phyloP scores from a whole-genome alignment of 2,329 filamentous ascomycete genomes.

The Chaetomium olivaceum region DNA sequence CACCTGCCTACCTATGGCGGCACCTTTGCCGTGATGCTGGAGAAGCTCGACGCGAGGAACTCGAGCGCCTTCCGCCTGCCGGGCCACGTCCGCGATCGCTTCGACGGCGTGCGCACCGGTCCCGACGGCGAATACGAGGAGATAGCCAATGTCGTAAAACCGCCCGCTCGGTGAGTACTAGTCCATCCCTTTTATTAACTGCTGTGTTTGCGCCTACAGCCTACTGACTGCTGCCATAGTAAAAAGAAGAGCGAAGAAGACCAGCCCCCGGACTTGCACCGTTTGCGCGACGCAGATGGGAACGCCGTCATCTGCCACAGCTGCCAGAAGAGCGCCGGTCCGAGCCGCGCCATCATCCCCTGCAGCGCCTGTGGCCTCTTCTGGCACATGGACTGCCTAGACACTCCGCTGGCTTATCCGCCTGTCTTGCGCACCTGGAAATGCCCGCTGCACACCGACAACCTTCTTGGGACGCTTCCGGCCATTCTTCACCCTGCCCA shows the following conservation, averaged over 20 bases:
- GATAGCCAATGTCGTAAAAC: constrained; percentile 55
- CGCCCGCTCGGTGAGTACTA: constrained; percentile 61
- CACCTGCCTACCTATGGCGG: constrained; percentile 51
- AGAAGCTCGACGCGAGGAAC: constrained; percentile 66
- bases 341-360: constrained; percentile 72
- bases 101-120: constrained; percentile 76
- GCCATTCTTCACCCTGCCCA: constrained; percentile 59
- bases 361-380: constrained; percentile 80
- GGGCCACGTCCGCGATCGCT: constrained; percentile 68
- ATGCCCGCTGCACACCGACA: constrained; percentile 84
- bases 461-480: constrained; percentile 65
- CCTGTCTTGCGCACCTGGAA: constrained; percentile 79
- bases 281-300: constrained; percentile 69
- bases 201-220: background rate
- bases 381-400: constrained; percentile 92
- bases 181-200: background rate
- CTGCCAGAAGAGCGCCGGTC: constrained; percentile 67
- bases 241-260: constrained; percentile 62
- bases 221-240: constrained; percentile 43
- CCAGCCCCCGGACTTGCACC: constrained; percentile 66
- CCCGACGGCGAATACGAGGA: constrained; percentile 81
- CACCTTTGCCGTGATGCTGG: constrained; percentile 64
- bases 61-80: constrained; percentile 74
- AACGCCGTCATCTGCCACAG: constrained; percentile 74
- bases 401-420: constrained; percentile 78